Evolutionary conservation across 169 alveolate genomes (phyloP), one percentile per base, ranked within the genome.

Genomic region (Plasmodium gaboni): DNA sequence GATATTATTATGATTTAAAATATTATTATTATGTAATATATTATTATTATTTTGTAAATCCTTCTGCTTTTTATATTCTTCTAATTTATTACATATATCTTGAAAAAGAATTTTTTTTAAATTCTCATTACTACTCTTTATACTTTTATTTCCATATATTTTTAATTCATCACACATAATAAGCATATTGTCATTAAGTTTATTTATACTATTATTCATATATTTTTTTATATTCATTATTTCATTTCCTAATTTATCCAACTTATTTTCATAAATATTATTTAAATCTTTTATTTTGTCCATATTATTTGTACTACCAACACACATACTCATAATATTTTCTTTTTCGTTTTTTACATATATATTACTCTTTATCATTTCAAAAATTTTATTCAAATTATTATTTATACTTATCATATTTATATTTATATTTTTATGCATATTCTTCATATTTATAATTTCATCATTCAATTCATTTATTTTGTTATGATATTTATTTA

Each of bases 401-500:
- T 67, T 78, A 22, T 60, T 57, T 8, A 78, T 78, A 28, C 78
- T 50, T 28, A 59, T 15, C 8, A 78, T 22, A 13, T 78, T 78
- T n/a, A 42, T 24, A 65, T 50, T 78, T 60, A 78, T 50, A 44
- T 44, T 78, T 65, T 64, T 50, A 22, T 24, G 64, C n/a, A 38
- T 42, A 32, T 64, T 78, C 32, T 44, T 78, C 24, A 78, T 42
- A 44, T 50, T 32, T 19, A 42, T 26, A 12, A 78, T 78, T 51
- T 78, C 89, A 8, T 78, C 89, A 59, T 65, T 65, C 80, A 78
- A 17, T 65, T 78, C 78, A 26, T 32, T 78, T 42, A 78, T 63
- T 59, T 69, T 78, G 15, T 51, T 78, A 8, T 78, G 15, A 53
- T n/a, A 78, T 24, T 46, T 78, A 24, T 13, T 65, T 15, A 67